Evolutionary conservation across 2,329 filamentous ascomycete species (phyloP), one percentile per base, ranked within the genome.

Genomic region (Pyrenochaeta sp.): DNA sequence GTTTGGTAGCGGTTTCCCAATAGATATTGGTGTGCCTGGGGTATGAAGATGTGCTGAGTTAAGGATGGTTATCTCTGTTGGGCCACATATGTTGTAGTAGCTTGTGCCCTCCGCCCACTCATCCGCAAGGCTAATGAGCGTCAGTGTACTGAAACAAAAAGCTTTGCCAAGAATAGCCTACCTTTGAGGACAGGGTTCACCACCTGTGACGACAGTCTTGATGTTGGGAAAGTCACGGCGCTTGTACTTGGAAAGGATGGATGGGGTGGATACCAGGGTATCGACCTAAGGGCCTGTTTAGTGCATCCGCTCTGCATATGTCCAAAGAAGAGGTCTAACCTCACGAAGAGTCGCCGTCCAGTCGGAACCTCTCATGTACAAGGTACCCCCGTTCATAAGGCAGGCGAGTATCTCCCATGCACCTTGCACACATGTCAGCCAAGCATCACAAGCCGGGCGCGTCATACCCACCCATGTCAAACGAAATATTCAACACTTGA

Each of bases 391-490:
- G 34, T 83, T 84, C 66, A 80, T 80, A 17, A 84, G 65, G 37
- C 76, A 78, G 1, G 74, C 76, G 7, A 84, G 73, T n/a, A 84
- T 79, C 50, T 84, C 81, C 81, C 82, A 84, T 9, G 81, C 81
- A 15, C 79, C 81, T n/a, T 82, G 27, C 14, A 22, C 6, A 13
- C 35, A 39, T 32, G 45, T 38, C 32, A 38, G 39, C 23, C 10
- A 24, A 32, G 42, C 14, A 26, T 44, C 19, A 13, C 32, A 22
- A 4, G 8, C 29, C 36, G 14, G 6, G n/a, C 4, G 14, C 1
- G 29, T 26, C 7, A 28, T 27, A 68, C 78, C 57, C 71, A 82
- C 81, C 79, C 81, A 84, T 84, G 51, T 84, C 82, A 49, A 84
- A 85, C 29, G 78, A 79, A 30, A 85, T 77, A 48, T 80, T 83